Evolutionary conservation across 495 filamentous ascomycete genomes (phyloP), one percentile per base, ranked within the genome.

Genomic region (Aspergillus indologenus): DNA sequence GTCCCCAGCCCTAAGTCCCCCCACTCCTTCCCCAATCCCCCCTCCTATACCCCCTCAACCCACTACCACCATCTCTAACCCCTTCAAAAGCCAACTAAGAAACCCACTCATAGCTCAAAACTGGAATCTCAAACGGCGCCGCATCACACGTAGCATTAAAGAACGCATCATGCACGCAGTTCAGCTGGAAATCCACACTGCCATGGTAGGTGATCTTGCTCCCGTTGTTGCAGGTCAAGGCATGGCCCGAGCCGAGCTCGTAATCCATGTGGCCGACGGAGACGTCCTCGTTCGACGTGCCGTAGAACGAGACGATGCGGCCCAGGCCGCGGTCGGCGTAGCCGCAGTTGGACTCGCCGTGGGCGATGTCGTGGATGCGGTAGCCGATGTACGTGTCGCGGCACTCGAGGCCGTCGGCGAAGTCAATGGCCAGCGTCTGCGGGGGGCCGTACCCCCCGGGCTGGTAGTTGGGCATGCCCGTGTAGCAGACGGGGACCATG

Each of bases 81-180:
- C n/a, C n/a, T n/a, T n/a, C n/a, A n/a, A n/a, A n/a, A n/a, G n/a
- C n/a, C n/a, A n/a, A n/a, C n/a, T n/a, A 56, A 45, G 53, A 45
- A 54, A 74, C 66, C 69, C 68, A 74, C 43, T 68, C 11, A 48
- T 72, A 74, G 19, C 55, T 61, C 59, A 74, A 47, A 3, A 74
- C 66, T 4, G 71, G 71, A 24, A 74, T 54, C 11, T 68, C 64
- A 56, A 74, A 74, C 0, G 63, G 58, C 12, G 57, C 58, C 14
- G 69, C 71, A 11, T 68, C 68, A 45, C 71, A 74, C 14, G 71
- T 72, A 7, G 71, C 71, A 57, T 74, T 74, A 29, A 69, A 70
- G 46, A 56, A 64, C 18, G 49, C 61, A 62, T 74, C 69, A 54
- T 74, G 68, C 3, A 43, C 51, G 23, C 71, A 74, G 7, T 49